Base-by-base conservation (phyloP, 768 basidiomycete species). In the Phylloporus sp. region DNA sequence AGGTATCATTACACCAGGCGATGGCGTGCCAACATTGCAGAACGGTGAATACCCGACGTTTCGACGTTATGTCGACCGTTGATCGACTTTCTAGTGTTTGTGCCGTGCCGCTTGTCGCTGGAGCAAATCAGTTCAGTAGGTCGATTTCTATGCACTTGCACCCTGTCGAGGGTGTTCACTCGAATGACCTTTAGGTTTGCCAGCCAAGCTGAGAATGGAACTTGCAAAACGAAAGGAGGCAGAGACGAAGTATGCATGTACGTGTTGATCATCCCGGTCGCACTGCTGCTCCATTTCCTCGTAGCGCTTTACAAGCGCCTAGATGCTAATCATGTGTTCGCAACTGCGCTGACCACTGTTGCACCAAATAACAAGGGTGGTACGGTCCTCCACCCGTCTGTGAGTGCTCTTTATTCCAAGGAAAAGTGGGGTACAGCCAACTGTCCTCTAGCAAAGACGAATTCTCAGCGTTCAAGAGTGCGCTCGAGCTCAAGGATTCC, bases 401-500 rank as follows among this genome's bases (percentile, higher is more conserved):
- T 77, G 46, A 57, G 69, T 60, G 18, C 40, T 4, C 6, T 8
- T 4, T 26, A 9, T 46, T 14, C 6, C 20, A 8, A 27, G 21
- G 34, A 37, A 10, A 33, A 29, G 18, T 21, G 13, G 8, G n/a
- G 15, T 36, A 50, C n/a, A 37, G 41, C 23, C 9, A 33, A 1
- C 13, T 31, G 29, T 38, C n/a, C n/a, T n/a, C n/a, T 36, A 89
- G 82, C 84, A 89, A 83, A 80, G 79, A 53, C 78, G 88, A 7
- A 75, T 86, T 21, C 58, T 86, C 32, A 82, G 72, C 4, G 76
- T 87, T 13, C 71, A 78, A 26, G 86, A 89, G 57, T 77, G 74
- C 35, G 86, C 86, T 15, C 75, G 88, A 20, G 78, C 81, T 0
- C 88, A 90, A 66, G 88, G 88, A 0, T 90, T 90, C 54, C 84